A percentile compares a stretch with the other conserved stretches of the same genome.
phyloP scores from a whole-genome alignment of 2,329 filamentous ascomycete genomes.

The Cytospora leucostoma region DNA sequence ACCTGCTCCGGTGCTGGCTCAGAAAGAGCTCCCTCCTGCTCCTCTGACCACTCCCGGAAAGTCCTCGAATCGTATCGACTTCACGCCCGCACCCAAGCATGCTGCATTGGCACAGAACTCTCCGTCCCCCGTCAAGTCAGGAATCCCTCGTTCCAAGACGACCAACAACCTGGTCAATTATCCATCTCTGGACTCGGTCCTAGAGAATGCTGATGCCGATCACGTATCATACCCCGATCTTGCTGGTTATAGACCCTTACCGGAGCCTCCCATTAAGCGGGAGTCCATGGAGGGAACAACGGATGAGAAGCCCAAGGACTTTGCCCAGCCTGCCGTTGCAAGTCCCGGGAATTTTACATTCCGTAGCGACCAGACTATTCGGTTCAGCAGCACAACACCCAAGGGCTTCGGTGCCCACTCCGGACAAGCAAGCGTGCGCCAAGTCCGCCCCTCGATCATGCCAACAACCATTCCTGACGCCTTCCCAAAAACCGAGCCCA shows the following conservation, averaged over 20 bases:
- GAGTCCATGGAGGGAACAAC: conserved; percentile 8
- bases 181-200: conserved; percentile 37
- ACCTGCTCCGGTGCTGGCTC: conserved; percentile 46
- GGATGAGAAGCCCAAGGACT: conserved; percentile 6
- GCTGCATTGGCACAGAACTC: conserved; percentile 49
- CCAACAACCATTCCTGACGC: conserved; percentile 55
- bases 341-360: conserved; percentile 64
- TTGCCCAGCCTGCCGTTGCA: conserved; percentile 33
- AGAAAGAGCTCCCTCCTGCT: conserved; percentile 54
- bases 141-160: conserved; percentile 46
- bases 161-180: conserved; percentile 39
- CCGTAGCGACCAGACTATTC: conserved; percentile 65
- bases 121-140: conserved; percentile 58
- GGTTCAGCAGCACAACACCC: conserved; percentile 51
- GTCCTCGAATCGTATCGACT: conserved; percentile 76
- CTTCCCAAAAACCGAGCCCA: conserved; percentile 50
- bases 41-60: conserved; percentile 68
- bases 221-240: conserved; percentile 57
- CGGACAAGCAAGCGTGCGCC: conserved; percentile 63
- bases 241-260: conserved; percentile 39
- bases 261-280: conserved; percentile 33
- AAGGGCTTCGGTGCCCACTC: conserved; percentile 58
- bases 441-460: conserved; percentile 56
- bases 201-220: conserved; percentile 34
- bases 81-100: conserved; percentile 69